Base-by-base conservation (phyloP, 257 asterid species). In the Scutellaria barbata region DNA sequence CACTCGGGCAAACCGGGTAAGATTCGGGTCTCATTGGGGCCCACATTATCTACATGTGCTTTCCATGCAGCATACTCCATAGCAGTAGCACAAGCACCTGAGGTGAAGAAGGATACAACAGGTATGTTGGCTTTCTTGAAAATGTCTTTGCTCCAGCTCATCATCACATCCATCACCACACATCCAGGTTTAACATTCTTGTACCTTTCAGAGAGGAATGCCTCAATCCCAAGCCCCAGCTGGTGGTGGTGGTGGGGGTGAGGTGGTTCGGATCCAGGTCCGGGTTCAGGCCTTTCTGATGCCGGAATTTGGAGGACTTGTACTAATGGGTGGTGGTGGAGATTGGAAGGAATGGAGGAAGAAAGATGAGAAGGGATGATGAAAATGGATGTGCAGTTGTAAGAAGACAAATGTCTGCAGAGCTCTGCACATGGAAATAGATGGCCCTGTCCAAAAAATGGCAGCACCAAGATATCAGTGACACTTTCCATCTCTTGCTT, bases 401-500 rank as follows among this genome's bases (percentile, higher is more conserved):
- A 46, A 46, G 84, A 77, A 6, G 89, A 76, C 1, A 86, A 56
- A 57, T 72, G 85, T 80, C 74, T 86, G 77, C 95, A 87, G 39
- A 91, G 84, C 80, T 91, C 97, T 18, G 79, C 82, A 73, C 82
- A 80, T 0, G 97, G 95, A 10, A 77, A 76, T 46, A 91, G 82
- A 56, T 91, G 97, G 69, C 96, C 96, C 56, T 85, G 96, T 0
- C 97, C 97, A 70, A 85, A 91, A 66, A 89, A 89, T 10, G 97
- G 96, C 17, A 91, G 58, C 68, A 91, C 85, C 71, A 89, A 50
- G 50, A 91, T 79, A 71, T 89, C 95, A 57, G 75, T 79, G 0
- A 39, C 37, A 39, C 41, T 68, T 76, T 73, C 89, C 86, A 89
- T 85, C 0, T 59, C 63, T 53, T 55, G 5, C 39, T 41, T 33